Base-by-base conservation (phyloP, 75 land plant species). In the Selaginella tamariscina region DNA sequence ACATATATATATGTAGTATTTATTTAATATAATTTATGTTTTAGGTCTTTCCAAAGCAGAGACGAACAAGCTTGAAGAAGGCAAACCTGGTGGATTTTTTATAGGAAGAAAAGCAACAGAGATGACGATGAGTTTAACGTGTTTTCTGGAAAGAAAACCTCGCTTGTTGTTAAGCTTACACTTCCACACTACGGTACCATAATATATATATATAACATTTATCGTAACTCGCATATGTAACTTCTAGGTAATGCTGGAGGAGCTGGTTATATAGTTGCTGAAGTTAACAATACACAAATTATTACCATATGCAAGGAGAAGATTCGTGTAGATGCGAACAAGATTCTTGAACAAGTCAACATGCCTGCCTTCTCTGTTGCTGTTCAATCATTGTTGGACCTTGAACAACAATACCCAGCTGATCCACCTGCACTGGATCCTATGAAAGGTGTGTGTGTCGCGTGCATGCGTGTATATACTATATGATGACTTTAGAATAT, bases 351-450 rank as follows among this genome's bases (percentile, higher is more conserved):
- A 72, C 81, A 87, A 65, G 85, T 74, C 1, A 87, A 74, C 64
- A 57, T 29, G 72, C 74, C 78, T 70, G 88, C 92, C 27, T 90
- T 83, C 68, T 79, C 96, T 31, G 78, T 75, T 56, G 80, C 87
- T 49, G 85, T 95, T 30, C 96, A 90, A 66, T 81, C 82, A 76
- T 75, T 95, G 20, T 65, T 83, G 56, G 68, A 70, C 2, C 70
- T 74, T 29, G 64, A 65, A 56, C 86, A 81, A 69, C 71, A 84
- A 30, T 64, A 79, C 69, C 85, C 82, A 56, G 83, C 71, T 22
- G 80, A 83, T 56, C 99, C 88, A 68, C 86, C 96, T 64, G 80
- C 84, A 21, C 71, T 95, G 56, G 97, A 91, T 77, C 89, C 88
- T 44, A 5, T 76, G 9, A 87, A 85, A 82, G 98, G 98, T 94